Base-by-base conservation (phyloP, 2,329 filamentous ascomycete species). In the Pseudonectria foliicola region DNA sequence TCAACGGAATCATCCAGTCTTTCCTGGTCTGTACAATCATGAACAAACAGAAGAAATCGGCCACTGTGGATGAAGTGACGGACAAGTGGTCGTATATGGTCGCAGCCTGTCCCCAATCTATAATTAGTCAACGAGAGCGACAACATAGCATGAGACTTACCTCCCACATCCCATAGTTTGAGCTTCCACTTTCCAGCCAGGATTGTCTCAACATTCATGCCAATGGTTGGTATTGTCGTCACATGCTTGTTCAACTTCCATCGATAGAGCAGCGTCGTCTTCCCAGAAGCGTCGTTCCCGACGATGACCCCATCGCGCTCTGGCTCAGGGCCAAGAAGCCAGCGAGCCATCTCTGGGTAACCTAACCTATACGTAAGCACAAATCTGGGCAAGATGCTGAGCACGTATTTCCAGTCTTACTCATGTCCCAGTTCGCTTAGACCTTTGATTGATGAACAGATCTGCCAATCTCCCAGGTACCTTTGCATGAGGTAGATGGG, bases 201-300 rank as follows among this genome's bases (percentile, higher is more conserved):
- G 0, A 89, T 80, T 3, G 80, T 85, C 66, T 95, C 89, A 44
- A 95, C 85, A 57, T 95, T 95, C 70, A 95, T 95, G 40, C 82
- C 89, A 58, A 95, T 92, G 49, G 89, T 95, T 43, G 89, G 89
- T 57, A 95, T 94, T 44, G 88, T 93, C 54, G 86, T 92, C 57
- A 95, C 86, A 59, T 87, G 84, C 73, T 93, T 81, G 63, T 86
- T 85, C 54, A 95, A 78, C 76, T 94, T 94, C 66, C 95, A 62
- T 56, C 80, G 75, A 63, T 88, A 88, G 27, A 88, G 67, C 33
- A 88, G 64, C 11, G 83, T 87, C 10, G 83, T 88, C 64, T 88
- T 88, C 53, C 83, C 83, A 14, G 81, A 30, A 1, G 44, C 28
- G 32, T 56, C 53, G 5, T 31, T 52, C 26, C 49, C 49, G 8